These are phyloP conservation scores for Alternaria arborescens DNA, from an alignment of 2,329 filamentous ascomycete species.

Conservation along the genomic window DNA sequence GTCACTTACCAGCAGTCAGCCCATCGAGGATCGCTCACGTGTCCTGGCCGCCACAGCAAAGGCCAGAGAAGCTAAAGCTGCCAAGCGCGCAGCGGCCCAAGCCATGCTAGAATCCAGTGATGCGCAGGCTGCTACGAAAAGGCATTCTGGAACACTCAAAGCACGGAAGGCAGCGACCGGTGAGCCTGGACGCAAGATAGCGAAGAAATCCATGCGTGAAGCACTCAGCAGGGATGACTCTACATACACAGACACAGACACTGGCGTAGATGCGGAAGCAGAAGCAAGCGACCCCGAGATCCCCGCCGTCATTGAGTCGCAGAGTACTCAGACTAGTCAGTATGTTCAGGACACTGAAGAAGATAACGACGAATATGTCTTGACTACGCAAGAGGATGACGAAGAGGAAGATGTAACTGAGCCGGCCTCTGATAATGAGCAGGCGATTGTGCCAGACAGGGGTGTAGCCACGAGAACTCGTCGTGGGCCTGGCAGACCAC, in stretches of 20 bases:
- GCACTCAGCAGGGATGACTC: not conserved
- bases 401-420: not conserved
- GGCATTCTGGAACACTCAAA: slow-evolving; percentile 6
- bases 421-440: not conserved
- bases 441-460: not conserved
- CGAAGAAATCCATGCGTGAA: not conserved
- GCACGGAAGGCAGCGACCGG: slow-evolving; percentile 19
- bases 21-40: slow-evolving; percentile 2
- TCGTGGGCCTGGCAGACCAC: slow-evolving; percentile 2
- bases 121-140: not conserved
- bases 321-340: slow-evolving; percentile 4
- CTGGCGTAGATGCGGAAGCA: not conserved
- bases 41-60: slow-evolving; percentile 13
- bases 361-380: slow-evolving; percentile 15
- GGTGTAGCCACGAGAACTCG: not conserved
- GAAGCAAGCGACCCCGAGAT: slow-evolving; percentile 4
- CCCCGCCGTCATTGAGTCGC: not conserved
- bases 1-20: slow-evolving; percentile 5
- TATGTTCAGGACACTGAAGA: slow-evolving; percentile 23
- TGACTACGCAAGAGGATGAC: slow-evolving; percentile 4
- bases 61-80: slow-evolving; percentile 25
- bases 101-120: slow-evolving; percentile 12
- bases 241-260: slow-evolving; percentile 6
- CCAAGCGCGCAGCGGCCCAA: slow-evolving; percentile 14
- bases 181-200: not conserved